These are phyloP conservation scores for Podospora conica DNA, from an alignment of 495 filamentous ascomycete species.

Conservation along the genomic window DNA sequence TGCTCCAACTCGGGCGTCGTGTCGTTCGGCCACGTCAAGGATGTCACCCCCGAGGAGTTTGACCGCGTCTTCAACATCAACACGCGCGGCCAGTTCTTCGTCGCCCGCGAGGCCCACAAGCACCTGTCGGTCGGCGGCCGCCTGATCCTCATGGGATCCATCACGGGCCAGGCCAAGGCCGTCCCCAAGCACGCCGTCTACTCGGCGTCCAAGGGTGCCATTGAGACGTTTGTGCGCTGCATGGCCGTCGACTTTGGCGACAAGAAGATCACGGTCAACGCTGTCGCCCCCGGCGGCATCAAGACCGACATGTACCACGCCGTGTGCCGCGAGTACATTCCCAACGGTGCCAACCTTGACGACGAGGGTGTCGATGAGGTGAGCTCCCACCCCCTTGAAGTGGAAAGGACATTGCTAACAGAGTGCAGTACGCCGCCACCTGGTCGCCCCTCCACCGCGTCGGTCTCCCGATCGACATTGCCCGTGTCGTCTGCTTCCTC, in stretches of 20 bases:
- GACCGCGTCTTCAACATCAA: constrained; percentile 76
- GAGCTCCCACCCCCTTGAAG: background rate
- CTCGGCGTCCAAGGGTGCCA: constrained; percentile 34
- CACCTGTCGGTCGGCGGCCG: constrained; percentile 55
- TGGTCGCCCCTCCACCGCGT: constrained; percentile 56
- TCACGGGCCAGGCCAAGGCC: constrained; percentile 56
- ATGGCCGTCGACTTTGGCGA: constrained; percentile 35
- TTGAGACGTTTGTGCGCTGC: constrained; percentile 33
- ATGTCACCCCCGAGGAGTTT: constrained; percentile 70
- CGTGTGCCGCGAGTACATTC: constrained; percentile 61
- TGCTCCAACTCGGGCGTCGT: constrained; percentile 63
- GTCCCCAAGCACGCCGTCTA: constrained; percentile 60
- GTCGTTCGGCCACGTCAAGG: constrained; percentile 55
- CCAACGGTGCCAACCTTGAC: constrained; percentile 44
- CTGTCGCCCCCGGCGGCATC: constrained; percentile 60
- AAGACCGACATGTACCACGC: constrained; percentile 66
- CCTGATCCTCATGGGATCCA: constrained; percentile 58
- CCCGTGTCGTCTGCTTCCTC: constrained; percentile 59
- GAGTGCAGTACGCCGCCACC: constrained; percentile 40
- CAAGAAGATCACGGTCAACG: constrained; percentile 57
- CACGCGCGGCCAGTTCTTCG: constrained; percentile 75
- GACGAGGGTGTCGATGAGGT: constrained; percentile 33
- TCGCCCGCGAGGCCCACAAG: constrained; percentile 62
- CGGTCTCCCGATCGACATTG: constrained; percentile 58
- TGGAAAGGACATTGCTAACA: background rate